Percentiles rank a stretch among this genome's conserved stretches.
These are phyloP conservation scores for Xerocomus brunneocitrinus DNA, from an alignment of 768 basidiomycete genomes.

Conservation along the genomic window DNA sequence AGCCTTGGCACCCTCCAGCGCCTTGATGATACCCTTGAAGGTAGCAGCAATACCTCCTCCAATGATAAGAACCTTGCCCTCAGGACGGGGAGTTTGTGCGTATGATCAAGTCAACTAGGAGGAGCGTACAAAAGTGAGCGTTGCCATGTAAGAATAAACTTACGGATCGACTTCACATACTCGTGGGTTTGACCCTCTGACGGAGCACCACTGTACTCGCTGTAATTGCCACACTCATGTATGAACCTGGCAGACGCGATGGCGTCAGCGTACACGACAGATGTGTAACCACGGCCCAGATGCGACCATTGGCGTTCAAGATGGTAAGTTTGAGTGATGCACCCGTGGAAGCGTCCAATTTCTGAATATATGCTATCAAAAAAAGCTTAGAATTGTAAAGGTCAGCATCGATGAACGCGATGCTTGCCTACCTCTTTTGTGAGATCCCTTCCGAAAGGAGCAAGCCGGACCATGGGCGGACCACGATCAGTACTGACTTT, in stretches of 20 bases:
- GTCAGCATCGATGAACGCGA: fast-evolving
- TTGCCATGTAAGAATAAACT: conserved; percentile 26
- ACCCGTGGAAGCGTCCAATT: conserved; percentile 94
- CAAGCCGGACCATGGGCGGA: conserved; percentile 95
- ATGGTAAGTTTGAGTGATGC: conserved; percentile 98
- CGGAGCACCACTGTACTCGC: conserved; percentile 98
- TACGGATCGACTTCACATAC: conserved; percentile 96
- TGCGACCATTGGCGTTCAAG: conserved; percentile 87
- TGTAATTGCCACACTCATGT: conserved; percentile 98
- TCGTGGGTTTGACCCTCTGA: conserved; percentile 98
- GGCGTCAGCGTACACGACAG: conserved; percentile 67
- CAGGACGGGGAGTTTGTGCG: conserved; percentile 74
- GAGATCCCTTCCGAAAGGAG: conserved; percentile 94
- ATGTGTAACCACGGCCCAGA: conserved; percentile 99
- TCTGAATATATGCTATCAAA: conserved; percentile 87
- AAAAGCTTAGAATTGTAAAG: background rate
- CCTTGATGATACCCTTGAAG: conserved; percentile 99
- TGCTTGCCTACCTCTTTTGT: conserved; percentile 80
- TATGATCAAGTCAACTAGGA: conserved; percentile 86
- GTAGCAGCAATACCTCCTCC: conserved; percentile 99
- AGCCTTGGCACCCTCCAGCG: conserved; percentile 88
- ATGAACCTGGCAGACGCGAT: conserved; percentile 93
- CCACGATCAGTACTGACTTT: conserved; percentile 86
- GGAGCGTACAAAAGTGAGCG: background rate
- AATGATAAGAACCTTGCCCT: conserved; percentile 99